Base-by-base conservation (phyloP, 805 yeast genomes). In the Kurtzmaniella cleridarum region DNA sequence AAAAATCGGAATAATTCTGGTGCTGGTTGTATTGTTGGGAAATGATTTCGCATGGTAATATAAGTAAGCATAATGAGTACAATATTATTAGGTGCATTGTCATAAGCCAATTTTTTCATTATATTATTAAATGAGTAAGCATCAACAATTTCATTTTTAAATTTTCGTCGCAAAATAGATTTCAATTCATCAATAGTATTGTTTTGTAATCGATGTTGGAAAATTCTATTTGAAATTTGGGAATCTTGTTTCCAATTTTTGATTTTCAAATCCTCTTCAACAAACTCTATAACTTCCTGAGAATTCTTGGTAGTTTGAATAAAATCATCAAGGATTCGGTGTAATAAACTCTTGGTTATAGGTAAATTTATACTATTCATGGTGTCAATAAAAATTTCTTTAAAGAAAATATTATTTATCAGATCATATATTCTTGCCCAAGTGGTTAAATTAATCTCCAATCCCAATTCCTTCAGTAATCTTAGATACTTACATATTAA, bases 351-450 rank as follows among this genome's bases (percentile, higher is more conserved):
- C 32, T 49, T 47, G 54, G 57, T 60, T 5, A 68, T 49, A 6
- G 72, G 71, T 17, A 68, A 46, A 24, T 57, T 54, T 11, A 60
- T 46, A 30, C 50, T 44, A 35, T 57, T 57, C 27, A 68, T 53
- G 35, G 51, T 53, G 41, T 60, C 59, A 30, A 68, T 49, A 30
- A 62, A 62, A 26, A 48, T 41, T 40, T 68, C 73, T 34, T 63
- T 62, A n/a, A 68, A 45, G 32, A 62, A 66, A 6, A 66, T 53
- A 43, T 66, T 68, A 41, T 50, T 52, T 24, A 65, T 60, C 42
- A 64, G 56, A 39, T 62, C 66, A 46, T 66, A 68, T 13, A 68
- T 49, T 34, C 69, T 42, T 38, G 53, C 55, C 57, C 61, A 65
- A 2, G 72, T 68, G 2, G 56, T 49, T 30, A 68, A 48, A 43